phyloP scores from a whole-genome alignment of 768 basidiomycete species.

The Psilocybe cyanescens region DNA sequence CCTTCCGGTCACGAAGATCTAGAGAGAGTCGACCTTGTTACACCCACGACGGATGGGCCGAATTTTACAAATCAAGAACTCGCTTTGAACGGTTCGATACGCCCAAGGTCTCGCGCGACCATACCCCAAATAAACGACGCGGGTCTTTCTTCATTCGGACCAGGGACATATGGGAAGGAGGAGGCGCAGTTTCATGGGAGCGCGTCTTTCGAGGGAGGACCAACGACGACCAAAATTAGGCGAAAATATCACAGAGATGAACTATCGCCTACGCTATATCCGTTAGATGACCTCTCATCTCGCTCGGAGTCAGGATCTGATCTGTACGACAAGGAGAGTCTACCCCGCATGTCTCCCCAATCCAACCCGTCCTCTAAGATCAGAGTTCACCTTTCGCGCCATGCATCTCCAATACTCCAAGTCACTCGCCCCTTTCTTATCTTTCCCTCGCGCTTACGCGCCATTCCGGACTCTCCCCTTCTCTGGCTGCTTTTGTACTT shows the following conservation, averaged over 20 bases:
- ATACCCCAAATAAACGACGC: neutral
- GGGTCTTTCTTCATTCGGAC: neutral
- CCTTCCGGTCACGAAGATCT: neutral
- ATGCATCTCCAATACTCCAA: neutral
- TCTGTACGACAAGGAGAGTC: slow-evolving; percentile 7
- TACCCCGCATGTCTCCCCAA: slow-evolving; percentile 3
- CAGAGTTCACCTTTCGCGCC: slow-evolving; percentile 3
- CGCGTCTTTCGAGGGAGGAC: slow-evolving; percentile 3
- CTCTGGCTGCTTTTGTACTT: slow-evolving; percentile 86
- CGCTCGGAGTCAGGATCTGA: slow-evolving; percentile 1
- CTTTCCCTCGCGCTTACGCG: neutral
- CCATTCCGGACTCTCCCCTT: slow-evolving; percentile 23
- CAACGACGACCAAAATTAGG: slow-evolving; percentile 15
- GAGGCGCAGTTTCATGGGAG: neutral
- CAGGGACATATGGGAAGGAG: slow-evolving; percentile 7
- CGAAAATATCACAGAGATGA: slow-evolving; percentile 21
- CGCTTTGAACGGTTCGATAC: slow-evolving; percentile 14
- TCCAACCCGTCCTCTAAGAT: neutral
- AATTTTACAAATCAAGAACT: slow-evolving; percentile 11
- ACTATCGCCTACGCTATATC: slow-evolving; percentile 12
- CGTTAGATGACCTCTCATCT: neutral
- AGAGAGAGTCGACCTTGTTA: neutral
- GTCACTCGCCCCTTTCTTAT: neutral
- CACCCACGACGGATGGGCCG: neutral
- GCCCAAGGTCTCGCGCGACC: slow-evolving; percentile 6